These are phyloP conservation scores for Melianthus villosus DNA, from an alignment of 441 rosid species.

Conservation along the genomic window DNA sequence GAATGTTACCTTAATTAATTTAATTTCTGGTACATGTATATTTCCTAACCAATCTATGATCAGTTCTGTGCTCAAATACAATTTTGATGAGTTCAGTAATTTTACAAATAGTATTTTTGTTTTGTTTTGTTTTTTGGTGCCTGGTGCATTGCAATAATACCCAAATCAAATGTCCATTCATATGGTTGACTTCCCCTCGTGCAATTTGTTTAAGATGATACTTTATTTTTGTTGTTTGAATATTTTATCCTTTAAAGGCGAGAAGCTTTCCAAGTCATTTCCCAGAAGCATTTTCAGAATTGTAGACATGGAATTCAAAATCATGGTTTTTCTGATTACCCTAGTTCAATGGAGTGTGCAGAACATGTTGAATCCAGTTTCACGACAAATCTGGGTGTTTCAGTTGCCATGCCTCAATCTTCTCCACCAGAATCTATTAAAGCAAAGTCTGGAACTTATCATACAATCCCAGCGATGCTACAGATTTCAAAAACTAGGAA, in stretches of 20 bases:
- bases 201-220: background rate
- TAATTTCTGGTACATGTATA: too few species aligned
- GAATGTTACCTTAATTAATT: too few species aligned
- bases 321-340: conserved; percentile 21
- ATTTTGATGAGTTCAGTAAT: too few species aligned
- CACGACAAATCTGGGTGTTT: too few species aligned
- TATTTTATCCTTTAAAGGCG: conserved; percentile 21
- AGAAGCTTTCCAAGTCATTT: conserved; percentile 25
- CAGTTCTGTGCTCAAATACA: too few species aligned
- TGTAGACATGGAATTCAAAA: conserved; percentile 22
- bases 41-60: too few species aligned
- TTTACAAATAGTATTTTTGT: too few species aligned
- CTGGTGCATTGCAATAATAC: too few species aligned
- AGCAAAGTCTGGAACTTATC: conserved; percentile 20
- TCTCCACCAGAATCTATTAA: conserved; percentile 22
- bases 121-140: too few species aligned
- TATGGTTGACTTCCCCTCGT: too few species aligned
- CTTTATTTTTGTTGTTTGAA: conserved; percentile 4
- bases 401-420: conserved; percentile 45
- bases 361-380: conserved; percentile 40
- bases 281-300: conserved; percentile 27
- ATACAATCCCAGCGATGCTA: conserved; percentile 11
- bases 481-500: conserved; percentile 20
- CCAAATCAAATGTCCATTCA: too few species aligned
- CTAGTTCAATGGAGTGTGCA: conserved; percentile 27